These are phyloP conservation scores for Blumeria hordei DNA, from an alignment of 2,329 filamentous ascomycete species.

Conservation along the genomic window DNA sequence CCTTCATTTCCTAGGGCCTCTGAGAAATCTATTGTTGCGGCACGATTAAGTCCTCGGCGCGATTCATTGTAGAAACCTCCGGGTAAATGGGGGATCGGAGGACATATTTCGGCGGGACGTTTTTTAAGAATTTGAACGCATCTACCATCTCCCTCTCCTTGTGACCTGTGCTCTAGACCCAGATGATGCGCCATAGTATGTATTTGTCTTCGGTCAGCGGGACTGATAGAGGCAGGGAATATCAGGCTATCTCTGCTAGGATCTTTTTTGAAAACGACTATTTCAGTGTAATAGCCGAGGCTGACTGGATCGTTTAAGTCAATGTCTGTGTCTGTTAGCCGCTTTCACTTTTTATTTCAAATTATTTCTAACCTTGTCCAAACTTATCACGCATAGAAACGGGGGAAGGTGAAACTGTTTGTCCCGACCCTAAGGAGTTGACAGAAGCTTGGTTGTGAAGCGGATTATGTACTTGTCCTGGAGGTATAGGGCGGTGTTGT, in stretches of 20 bases:
- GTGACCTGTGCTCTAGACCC: slow-evolving; percentile 73
- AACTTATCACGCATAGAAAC: slow-evolving; percentile 12
- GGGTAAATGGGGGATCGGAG: slow-evolving; percentile 18
- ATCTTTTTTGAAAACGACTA: slow-evolving; percentile 72
- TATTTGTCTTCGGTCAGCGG: slow-evolving; percentile 67
- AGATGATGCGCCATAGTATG: slow-evolving; percentile 92
- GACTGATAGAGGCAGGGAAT: slow-evolving; percentile 59
- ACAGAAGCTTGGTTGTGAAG: slow-evolving; percentile 72
- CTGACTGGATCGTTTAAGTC: slow-evolving; percentile 82
- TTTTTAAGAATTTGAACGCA: slow-evolving; percentile 76
- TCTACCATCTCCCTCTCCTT: slow-evolving; percentile 65
- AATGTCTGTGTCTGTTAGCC: slow-evolving; percentile 23
- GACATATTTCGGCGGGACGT: slow-evolving; percentile 16
- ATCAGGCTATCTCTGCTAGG: slow-evolving; percentile 54
- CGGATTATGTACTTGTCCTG: slow-evolving; percentile 19
- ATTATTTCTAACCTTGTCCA: slow-evolving; percentile 5
- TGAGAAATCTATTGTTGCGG: slow-evolving; percentile 93
- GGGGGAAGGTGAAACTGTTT: slow-evolving; percentile 13
- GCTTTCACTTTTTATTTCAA: neutral
- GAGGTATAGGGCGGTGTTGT: slow-evolving; percentile 55
- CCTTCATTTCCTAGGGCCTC: slow-evolving; percentile 45
- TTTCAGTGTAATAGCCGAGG: slow-evolving; percentile 70
- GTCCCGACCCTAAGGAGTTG: slow-evolving; percentile 41
- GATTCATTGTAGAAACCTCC: slow-evolving; percentile 40
- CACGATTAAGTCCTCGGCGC: slow-evolving; percentile 67